Evolutionary conservation across 768 basidiomycete species (phyloP).

Genomic region (Glaciozyma antarctica): DNA sequence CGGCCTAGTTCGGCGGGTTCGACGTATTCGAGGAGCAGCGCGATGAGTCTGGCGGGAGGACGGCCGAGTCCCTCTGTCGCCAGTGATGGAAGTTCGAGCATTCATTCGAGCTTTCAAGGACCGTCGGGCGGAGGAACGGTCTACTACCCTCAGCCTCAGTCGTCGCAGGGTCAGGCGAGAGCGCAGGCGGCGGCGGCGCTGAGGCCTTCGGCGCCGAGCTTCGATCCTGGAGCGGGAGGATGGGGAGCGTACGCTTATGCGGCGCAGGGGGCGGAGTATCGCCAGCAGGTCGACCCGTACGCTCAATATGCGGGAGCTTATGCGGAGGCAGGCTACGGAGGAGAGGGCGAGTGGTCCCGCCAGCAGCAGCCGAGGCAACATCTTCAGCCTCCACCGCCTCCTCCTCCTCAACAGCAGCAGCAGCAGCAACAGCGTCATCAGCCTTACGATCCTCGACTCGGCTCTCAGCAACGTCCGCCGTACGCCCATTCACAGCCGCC

Average conservation of each 20-base stretch:
- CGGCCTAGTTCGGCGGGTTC: slow-evolving; percentile 25
- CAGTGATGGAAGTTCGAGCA: not conserved
- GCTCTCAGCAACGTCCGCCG: not conserved
- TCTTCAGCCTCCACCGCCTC: not conserved
- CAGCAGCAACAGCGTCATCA: not conserved
- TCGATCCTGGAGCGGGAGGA: slow-evolving; percentile 11
- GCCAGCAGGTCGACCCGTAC: not conserved
- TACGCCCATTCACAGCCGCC: slow-evolving; percentile 10
- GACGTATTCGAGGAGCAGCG: slow-evolving; percentile 20
- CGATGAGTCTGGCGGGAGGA: slow-evolving; percentile 10
- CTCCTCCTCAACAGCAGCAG: not conserved
- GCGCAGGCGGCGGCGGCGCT: not conserved
- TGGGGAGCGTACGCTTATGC: slow-evolving; percentile 13
- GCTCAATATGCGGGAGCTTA: not conserved
- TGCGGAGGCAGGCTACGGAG: not conserved
- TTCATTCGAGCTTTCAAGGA: not conserved
- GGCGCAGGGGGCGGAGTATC: not conserved
- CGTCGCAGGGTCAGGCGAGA: not conserved
- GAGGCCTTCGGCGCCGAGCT: slow-evolving; percentile 20
- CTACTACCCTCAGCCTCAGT: not conserved
- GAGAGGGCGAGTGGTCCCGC: not conserved
- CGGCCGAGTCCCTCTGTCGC: slow-evolving; percentile 11
- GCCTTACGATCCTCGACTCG: not conserved
- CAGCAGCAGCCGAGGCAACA: not conserved
- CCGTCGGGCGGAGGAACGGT: slow-evolving; percentile 4